Evolutionary conservation across 257 asterid genomes (phyloP), one percentile per base, ranked within the genome.

Genomic region (Solanum corneliomulleri): DNA sequence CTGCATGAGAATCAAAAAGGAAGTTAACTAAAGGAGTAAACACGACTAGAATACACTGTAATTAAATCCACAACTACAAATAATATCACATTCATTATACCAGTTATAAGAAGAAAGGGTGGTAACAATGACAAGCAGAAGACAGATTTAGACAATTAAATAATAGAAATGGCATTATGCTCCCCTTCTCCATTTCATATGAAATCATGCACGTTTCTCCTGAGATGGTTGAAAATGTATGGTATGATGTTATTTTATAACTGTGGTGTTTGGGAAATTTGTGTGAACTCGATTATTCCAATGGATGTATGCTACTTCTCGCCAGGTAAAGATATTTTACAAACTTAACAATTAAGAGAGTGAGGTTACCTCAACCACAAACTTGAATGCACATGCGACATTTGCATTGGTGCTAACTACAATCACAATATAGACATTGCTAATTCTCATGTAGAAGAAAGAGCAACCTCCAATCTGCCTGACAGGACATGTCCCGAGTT

Each of bases 381-480:
- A 97, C 93, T 97, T 97, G 94, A 97, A 97, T 69, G 98, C 99
- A 83, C 98, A 97, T 69, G 99, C 98, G 35, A 95, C 99, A 92
- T 97, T 97, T 15, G 99, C 99, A 82, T 97, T 97, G 92, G 97
- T 96, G 97, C 99, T 97, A 80, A 97, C 99, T 75, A 97, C 99
- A 92, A 97, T 94, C 92, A 97, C 99, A 58, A 97, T 96, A 91
- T 97, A 97, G 52, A 97, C 99, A 89, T 97, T 97, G 93, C 98
- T 97, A 90, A 96, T 92, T 91, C 99, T 93, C 99, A 97, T 97
- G 92, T 96, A 97, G 91, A 97, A 93, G 96, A 97, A 97, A 85
- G 99, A 97, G 92, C 99, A 96, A 64, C 99, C 99, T 86, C 99
- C 99, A 90, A 97, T 97, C 93, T 97, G 99, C 82, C 99, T 95